These are phyloP conservation scores for Eucalyptus guilfoylei DNA, from an alignment of 345 rosid genomes.

Conservation along the genomic window DNA sequence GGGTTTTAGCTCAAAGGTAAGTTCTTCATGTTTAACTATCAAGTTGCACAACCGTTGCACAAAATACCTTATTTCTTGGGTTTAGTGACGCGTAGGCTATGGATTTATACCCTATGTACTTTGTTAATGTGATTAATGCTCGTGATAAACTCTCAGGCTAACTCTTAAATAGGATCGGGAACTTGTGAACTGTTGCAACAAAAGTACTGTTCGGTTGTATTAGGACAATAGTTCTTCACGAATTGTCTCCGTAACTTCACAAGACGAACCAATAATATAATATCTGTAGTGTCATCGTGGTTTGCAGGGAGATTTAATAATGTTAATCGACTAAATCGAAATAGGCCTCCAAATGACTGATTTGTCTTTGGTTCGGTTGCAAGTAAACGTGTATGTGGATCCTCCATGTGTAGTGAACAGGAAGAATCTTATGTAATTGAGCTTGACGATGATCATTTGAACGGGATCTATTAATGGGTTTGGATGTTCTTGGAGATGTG, in stretches of 20 bases:
- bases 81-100: background rate
- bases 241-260: background rate
- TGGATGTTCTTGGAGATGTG: background rate
- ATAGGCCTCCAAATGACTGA: background rate
- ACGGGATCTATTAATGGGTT: background rate
- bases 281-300: background rate
- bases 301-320: background rate
- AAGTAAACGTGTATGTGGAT: background rate
- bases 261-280: background rate
- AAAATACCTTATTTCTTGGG: background rate
- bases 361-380: background rate
- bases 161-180: background rate
- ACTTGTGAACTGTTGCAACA: background rate
- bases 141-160: background rate
- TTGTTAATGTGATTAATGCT: background rate
- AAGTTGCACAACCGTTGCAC: fast-evolving
- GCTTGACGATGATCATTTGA: background rate
- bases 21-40: too few species aligned
- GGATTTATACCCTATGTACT: background rate
- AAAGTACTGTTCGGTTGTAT: background rate
- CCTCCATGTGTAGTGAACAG: background rate
- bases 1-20: too few species aligned
- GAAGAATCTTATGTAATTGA: background rate
- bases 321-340: background rate
- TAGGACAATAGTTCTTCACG: background rate